Conservation (phyloP, 768 basidiomycete genomes). For the Mycena vitilis region DNA sequence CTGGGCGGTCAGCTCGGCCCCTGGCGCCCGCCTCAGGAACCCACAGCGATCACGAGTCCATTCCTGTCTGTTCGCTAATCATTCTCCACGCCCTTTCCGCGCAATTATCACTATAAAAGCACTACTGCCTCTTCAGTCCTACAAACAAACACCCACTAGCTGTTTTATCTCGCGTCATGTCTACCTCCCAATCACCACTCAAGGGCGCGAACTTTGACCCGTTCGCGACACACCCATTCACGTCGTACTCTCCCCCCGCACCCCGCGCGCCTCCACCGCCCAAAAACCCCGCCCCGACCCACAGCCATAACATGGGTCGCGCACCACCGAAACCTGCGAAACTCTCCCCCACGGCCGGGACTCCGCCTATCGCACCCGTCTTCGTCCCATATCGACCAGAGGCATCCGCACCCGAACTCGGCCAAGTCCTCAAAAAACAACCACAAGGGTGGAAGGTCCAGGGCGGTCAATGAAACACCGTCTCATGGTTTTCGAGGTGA, state of each 20-base stretch:
- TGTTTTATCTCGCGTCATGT: slow-evolving; percentile 13
- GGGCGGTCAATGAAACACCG: not conserved
- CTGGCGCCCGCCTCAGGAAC: slow-evolving; percentile 14
- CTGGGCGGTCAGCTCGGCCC: slow-evolving; percentile 10
- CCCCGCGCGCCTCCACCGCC: slow-evolving; percentile 19
- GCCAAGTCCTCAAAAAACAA: slow-evolving; percentile 31
- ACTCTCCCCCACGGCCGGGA: slow-evolving; percentile 25
- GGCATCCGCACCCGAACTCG: slow-evolving; percentile 27
- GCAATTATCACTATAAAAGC: slow-evolving; percentile 31
- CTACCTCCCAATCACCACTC: slow-evolving; percentile 29
- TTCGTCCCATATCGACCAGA: slow-evolving; percentile 34
- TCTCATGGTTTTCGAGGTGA: slow-evolving; percentile 1
- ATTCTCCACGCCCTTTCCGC: slow-evolving; percentile 21
- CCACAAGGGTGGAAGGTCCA: slow-evolving; percentile 24
- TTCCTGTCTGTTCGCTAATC: slow-evolving; percentile 25
- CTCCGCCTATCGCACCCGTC: slow-evolving; percentile 20
- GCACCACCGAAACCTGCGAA: slow-evolving; percentile 11
- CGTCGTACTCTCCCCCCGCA: slow-evolving; percentile 32
- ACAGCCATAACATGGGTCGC: slow-evolving; percentile 20
- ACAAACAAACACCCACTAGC: slow-evolving; percentile 4
- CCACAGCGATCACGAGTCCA: slow-evolving; percentile 27
- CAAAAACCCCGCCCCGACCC: slow-evolving; percentile 25
- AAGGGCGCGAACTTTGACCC: slow-evolving; percentile 35
- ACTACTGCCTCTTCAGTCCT: not conserved
- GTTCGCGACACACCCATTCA: slow-evolving; percentile 36